phyloP scores from a whole-genome alignment of 2,329 filamentous ascomycete species.

The Colletotrichum sp. region DNA sequence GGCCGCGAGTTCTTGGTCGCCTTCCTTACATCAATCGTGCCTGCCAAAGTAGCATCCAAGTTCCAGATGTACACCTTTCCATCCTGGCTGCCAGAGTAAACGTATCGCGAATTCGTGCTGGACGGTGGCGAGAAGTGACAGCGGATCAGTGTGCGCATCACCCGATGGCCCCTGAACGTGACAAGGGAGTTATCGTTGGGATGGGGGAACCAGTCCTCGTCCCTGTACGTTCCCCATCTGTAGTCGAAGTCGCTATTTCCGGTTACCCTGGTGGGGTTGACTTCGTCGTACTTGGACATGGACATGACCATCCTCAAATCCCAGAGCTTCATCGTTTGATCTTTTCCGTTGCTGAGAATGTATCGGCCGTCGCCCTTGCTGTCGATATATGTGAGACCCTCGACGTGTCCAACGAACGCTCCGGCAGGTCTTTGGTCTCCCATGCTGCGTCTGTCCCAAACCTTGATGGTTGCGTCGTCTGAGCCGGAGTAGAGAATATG shows the following conservation, averaged over 20 bases:
- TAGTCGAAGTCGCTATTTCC: slow-evolving; percentile 73
- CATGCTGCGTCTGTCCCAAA: slow-evolving; percentile 95
- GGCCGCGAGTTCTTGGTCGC: slow-evolving; percentile 71
- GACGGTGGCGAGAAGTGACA: slow-evolving; percentile 92
- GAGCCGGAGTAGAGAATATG: slow-evolving; percentile 97
- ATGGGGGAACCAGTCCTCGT: slow-evolving; percentile 72
- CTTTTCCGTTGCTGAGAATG: slow-evolving; percentile 91
- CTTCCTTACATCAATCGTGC: slow-evolving; percentile 76
- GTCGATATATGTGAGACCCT: slow-evolving; percentile 73
- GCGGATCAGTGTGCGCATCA: slow-evolving; percentile 88
- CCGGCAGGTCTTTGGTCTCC: slow-evolving; percentile 77
- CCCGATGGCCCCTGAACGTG: slow-evolving; percentile 89
- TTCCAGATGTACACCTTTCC: slow-evolving; percentile 94
- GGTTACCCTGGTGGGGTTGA: slow-evolving; percentile 61
- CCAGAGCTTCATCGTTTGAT: slow-evolving; percentile 98
- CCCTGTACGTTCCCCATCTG: slow-evolving; percentile 70
- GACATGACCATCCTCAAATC: slow-evolving; percentile 90
- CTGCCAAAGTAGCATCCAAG: slow-evolving; percentile 84
- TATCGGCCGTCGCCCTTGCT: slow-evolving; percentile 78
- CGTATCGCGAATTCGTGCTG: slow-evolving; percentile 88
- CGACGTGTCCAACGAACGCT: slow-evolving; percentile 70
- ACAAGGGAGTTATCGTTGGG: slow-evolving; percentile 90
- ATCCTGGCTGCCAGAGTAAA: slow-evolving; percentile 90
- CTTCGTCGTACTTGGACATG: slow-evolving; percentile 64
- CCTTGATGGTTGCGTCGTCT: slow-evolving; percentile 91